A percentile compares a stretch with the other conserved stretches of the same genome.
Evolutionary conservation across 805 yeast species (phyloP).

Genomic region (Lachancea sp.): DNA sequence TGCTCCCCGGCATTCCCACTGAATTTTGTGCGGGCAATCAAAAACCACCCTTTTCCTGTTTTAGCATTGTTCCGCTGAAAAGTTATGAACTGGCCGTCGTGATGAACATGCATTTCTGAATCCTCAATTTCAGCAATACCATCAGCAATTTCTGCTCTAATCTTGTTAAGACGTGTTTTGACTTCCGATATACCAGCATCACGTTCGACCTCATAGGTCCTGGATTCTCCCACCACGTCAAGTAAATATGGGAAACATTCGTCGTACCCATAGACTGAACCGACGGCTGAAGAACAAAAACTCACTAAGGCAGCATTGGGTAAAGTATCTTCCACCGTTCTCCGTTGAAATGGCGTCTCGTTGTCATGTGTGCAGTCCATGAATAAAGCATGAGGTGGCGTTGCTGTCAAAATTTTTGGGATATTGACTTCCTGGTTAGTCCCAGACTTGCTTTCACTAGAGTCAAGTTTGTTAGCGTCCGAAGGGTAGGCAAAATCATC

Average conservation of each 20-base stretch:
- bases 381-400: slow-evolving; percentile 86
- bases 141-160: slow-evolving; percentile 51
- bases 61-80: slow-evolving; percentile 79
- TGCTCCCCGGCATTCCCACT: slow-evolving; percentile 40
- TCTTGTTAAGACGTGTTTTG: slow-evolving; percentile 52
- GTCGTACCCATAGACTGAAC: slow-evolving; percentile 90
- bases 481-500: slow-evolving; percentile 69
- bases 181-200: slow-evolving; percentile 65
- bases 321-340: slow-evolving; percentile 89
- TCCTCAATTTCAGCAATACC: slow-evolving; percentile 45
- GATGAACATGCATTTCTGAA: slow-evolving; percentile 91
- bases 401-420: slow-evolving; percentile 57
- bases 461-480: slow-evolving; percentile 19
- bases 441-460: slow-evolving; percentile 15
- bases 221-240: slow-evolving; percentile 70
- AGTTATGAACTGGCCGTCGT: slow-evolving; percentile 86
- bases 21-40: slow-evolving; percentile 84
- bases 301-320: slow-evolving; percentile 95
- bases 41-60: slow-evolving; percentile 82
- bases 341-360: slow-evolving; percentile 78
- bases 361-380: slow-evolving; percentile 99
- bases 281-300: slow-evolving; percentile 87
- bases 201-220: slow-evolving; percentile 47
- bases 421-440: slow-evolving; percentile 57
- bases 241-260: slow-evolving; percentile 80